A percentile compares a stretch with the other conserved stretches of the same genome.
Evolutionary conservation across 1,284 basidiomycete genomes (phyloP).

Genomic region (Cerrena zonata): DNA sequence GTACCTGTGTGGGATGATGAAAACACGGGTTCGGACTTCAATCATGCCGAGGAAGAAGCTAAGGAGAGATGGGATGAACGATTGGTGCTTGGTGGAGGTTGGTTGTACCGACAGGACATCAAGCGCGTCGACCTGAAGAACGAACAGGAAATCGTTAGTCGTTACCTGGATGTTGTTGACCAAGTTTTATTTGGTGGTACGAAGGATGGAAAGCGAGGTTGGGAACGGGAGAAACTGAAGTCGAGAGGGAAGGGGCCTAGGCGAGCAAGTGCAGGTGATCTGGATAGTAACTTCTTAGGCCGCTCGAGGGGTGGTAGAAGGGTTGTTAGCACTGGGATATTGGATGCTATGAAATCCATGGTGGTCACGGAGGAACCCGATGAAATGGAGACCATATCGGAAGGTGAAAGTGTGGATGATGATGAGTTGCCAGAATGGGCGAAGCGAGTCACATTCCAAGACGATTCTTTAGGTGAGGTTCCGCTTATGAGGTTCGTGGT

Average conservation of each 20-base stretch:
- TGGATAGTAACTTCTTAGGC: slow-evolving; percentile 11
- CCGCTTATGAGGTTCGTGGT: too few relatives aligned
- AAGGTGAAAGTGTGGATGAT: slow-evolving; percentile 51
- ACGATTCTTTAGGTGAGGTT: slow-evolving; percentile 57
- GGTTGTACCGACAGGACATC: slow-evolving; percentile 70
- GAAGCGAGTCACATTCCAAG: slow-evolving; percentile 44
- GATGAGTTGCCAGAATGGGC: slow-evolving; percentile 74
- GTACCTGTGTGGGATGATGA: slow-evolving; percentile 77
- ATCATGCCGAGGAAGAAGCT: slow-evolving; percentile 46
- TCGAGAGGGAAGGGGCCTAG: slow-evolving; percentile 33
- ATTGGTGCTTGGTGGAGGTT: slow-evolving; percentile 69
- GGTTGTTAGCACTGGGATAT: slow-evolving; percentile 50
- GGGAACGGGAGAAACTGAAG: slow-evolving; percentile 46
- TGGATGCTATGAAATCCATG: slow-evolving; percentile 44
- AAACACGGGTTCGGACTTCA: slow-evolving; percentile 37
- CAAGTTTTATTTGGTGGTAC: slow-evolving; percentile 63
- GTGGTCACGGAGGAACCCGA: slow-evolving; percentile 57
- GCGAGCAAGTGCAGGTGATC: slow-evolving; percentile 48
- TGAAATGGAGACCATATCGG: slow-evolving; percentile 42
- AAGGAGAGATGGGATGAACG: slow-evolving; percentile 73
- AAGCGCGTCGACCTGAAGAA: slow-evolving; percentile 46
- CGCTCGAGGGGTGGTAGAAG: slow-evolving; percentile 32
- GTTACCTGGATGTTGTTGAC: slow-evolving; percentile 70
- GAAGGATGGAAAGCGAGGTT: slow-evolving; percentile 46
- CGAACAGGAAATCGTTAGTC: slow-evolving; percentile 51